Evolutionary conservation across 495 filamentous ascomycete genomes (phyloP).

Genomic region (Arthonia radiata): DNA sequence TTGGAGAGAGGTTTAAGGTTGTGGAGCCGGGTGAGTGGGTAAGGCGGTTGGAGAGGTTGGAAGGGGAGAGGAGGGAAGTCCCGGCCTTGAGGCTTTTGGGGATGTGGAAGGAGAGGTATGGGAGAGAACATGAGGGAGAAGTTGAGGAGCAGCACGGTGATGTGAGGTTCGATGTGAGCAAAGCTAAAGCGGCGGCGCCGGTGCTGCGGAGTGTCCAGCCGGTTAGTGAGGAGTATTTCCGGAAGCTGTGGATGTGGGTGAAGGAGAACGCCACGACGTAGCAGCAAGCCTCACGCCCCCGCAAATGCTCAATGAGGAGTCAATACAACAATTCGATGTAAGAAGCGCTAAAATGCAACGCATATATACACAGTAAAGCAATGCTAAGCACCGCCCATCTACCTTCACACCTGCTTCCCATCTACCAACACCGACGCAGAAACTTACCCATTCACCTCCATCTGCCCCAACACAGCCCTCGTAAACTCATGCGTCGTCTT

Average conservation of each 20-base stretch:
- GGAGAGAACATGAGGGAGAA: constrained; percentile 3
- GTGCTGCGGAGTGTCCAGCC: constrained; percentile 14
- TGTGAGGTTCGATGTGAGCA: constrained; percentile 12
- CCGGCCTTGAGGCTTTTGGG: constrained; percentile 19
- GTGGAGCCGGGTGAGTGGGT: constrained; percentile 20
- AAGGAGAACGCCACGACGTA: constrained; percentile 1
- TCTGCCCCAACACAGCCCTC: constrained; percentile 69
- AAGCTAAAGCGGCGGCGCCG: constrained; percentile 10
- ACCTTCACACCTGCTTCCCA: no score
- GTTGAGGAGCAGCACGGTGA: constrained; percentile 2
- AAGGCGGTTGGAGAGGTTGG: constrained; percentile 11
- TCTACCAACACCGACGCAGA: no score
- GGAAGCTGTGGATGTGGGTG: constrained; percentile 23
- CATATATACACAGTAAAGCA: no score
- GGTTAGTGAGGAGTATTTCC: constrained; percentile 16
- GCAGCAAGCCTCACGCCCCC: no score
- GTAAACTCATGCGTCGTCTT: constrained; percentile 87
- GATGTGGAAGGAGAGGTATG: constrained; percentile 20
- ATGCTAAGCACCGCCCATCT: no score
- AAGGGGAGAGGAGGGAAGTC: constrained; percentile 9
- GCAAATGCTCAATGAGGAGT: no score
- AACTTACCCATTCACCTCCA: constrained; percentile 43
- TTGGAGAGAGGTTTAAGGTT: constrained; percentile 12
- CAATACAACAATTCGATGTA: no score
- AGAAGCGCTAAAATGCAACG: no score